Evolutionary conservation across 2,329 filamentous ascomycete genomes (phyloP), one percentile per base, ranked within the genome.

Genomic region (Phaeophleospora eucalypticola): DNA sequence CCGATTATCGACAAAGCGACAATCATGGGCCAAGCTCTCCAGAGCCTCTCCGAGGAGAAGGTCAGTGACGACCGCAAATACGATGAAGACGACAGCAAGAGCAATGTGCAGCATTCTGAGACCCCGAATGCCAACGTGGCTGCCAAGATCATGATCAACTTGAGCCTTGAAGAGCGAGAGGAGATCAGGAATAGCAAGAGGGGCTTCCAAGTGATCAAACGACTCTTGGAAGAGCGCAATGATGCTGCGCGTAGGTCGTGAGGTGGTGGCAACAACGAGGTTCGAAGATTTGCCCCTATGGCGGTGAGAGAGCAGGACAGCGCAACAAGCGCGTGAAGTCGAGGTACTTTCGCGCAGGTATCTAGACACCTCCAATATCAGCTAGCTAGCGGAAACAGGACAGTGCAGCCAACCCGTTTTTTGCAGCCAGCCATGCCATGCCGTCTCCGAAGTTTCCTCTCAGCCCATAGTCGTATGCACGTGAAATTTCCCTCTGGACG

Each of bases 111-210:
- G 24, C 24, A 29, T 6, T 7, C 24, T 29, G 24, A 29, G 24
- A 6, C 24, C 7, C 7, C 24, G 7, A 12, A 29, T 12, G 12
- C 12, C 29, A 57, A 57, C 33, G 45, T 47, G 12, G 45, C 47
- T 1, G 49, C 48, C 10, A 57, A 57, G 43, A 57, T 57, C 36
- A 34, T 46, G 19, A 29, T 57, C 15, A 38, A 41, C 14, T 16
- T 55, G 35, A 52, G 16, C 12, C 33, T 40, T 27, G 35, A 50
- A 2, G 52, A 57, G 19, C 40, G 51, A 6, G 45, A 48, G 12
- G 33, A 33, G 14, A 36, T 51, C 4, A 10, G 33, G 20, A 34
- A 12, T 29, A 6, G 24, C 24, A 29, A 24, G 2, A 29, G 27
- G 7, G 29, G 20, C 15, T 47, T 47, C 45, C 36, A 38, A 32